Percentiles rank a stretch among this genome's conserved stretches.
Conservation (phyloP, 768 basidiomycete genomes). For the Suillus spraguei region DNA sequence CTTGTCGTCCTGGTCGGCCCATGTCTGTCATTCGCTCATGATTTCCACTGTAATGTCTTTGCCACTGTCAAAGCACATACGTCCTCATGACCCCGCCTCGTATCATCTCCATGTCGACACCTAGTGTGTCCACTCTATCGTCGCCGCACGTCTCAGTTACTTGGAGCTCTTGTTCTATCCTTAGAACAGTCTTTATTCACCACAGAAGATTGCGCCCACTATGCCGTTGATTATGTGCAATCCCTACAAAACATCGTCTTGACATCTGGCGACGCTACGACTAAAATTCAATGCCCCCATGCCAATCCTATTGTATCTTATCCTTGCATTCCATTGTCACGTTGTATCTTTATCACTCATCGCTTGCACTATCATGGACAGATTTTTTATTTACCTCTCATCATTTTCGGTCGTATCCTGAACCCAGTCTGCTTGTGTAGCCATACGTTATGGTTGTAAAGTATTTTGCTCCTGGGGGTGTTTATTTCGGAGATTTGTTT, state of each 20-base stretch:
- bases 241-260: not conserved
- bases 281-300: constrained; percentile 31
- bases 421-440: constrained; percentile 31
- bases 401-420: constrained; percentile 20
- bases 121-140: not conserved
- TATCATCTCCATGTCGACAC: constrained; percentile 6
- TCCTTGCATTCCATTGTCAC: constrained; percentile 21
- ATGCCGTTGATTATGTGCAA: not conserved
- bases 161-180: not conserved
- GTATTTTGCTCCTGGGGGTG: constrained; percentile 28
- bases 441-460: constrained; percentile 41
- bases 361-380: constrained; percentile 16
- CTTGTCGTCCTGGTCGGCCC: not conserved
- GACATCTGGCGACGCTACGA: constrained; percentile 22
- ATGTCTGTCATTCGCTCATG: not conserved
- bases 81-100: not conserved
- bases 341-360: constrained; percentile 41
- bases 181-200: not conserved
- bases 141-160: constrained; percentile 2
- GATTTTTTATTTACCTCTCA: constrained; percentile 14
- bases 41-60: not conserved
- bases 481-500: constrained; percentile 13
- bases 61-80: not conserved
- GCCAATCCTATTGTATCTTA: constrained; percentile 30
- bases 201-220: constrained; percentile 7